Base-by-base conservation (phyloP, 2,329 filamentous ascomycete genomes). In the Apiospora arundinis region DNA sequence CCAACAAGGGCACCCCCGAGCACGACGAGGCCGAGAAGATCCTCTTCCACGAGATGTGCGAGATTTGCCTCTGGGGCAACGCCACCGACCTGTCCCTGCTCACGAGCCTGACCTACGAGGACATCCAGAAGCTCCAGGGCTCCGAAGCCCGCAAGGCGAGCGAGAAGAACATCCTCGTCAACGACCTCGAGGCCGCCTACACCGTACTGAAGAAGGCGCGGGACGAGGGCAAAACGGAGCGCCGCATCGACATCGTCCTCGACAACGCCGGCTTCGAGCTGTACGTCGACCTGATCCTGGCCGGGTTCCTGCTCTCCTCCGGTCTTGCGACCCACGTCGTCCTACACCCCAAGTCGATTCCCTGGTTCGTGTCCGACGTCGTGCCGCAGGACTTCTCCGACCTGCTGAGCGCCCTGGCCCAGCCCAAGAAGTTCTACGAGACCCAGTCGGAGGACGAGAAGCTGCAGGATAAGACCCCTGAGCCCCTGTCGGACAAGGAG, bases 361-460 rank as follows among this genome's bases (percentile, higher is more conserved):
- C 96, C 0, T 99, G 96, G 96, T 99, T 98, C 80, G 96, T 99
- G 67, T 98, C 95, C 0, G 96, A 99, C 78, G 96, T 98, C 4
- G 83, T 97, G 14, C 95, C 95, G 0, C 87, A 85, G 52, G 96
- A 99, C 82, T 98, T 98, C 77, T 87, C 86, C 1, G 91, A 92
- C n/a, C 88, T 98, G 2, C 89, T 99, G 69, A 91, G 89, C 74
- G 93, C 92, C 5, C 88, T 99, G n/a, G 89, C 92, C 8, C 88
- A 91, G 75, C 93, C 96, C 0, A 90, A 92, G 76, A 77, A 83
- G 14, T 97, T 98, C 82, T 98, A 96, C 83, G 90, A 92, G 78
- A 89, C 89, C 0, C 90, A 90, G 0, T 91, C 92, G 0, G 90
- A 95, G 42, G 93, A 95, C 16, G 88, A 91, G 72, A 81, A 83